Conservation (phyloP, 2,329 filamentous ascomycete species). For the Alternaria sp. region DNA sequence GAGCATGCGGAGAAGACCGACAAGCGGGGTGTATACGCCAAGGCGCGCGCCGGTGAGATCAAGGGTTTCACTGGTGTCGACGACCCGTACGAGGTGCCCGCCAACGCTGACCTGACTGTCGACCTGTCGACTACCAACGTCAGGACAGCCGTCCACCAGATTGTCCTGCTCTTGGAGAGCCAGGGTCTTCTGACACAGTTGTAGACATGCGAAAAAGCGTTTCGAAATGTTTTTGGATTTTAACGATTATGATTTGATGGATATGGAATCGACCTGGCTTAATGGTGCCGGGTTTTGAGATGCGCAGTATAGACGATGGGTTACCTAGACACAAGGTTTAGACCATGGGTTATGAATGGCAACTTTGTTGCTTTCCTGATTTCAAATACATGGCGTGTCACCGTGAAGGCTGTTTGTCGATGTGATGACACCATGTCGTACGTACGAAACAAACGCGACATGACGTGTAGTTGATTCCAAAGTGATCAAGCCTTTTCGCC, state of each 20-base stretch:
- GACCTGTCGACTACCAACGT: slow-evolving; percentile 87
- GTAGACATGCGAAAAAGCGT: slow-evolving; percentile 16
- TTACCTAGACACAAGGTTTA: slow-evolving; percentile 5
- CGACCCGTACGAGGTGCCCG: slow-evolving; percentile 89
- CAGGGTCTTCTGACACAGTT: slow-evolving; percentile 77
- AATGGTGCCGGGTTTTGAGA: background rate
- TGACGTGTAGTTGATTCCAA: background rate
- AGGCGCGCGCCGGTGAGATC: slow-evolving; percentile 86
- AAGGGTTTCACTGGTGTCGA: slow-evolving; percentile 98
- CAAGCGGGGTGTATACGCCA: slow-evolving; percentile 85
- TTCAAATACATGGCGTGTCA: background rate
- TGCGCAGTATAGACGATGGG: slow-evolving; percentile 1
- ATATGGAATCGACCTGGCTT: background rate
- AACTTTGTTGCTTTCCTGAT: background rate
- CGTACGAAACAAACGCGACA: background rate
- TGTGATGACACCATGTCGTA: background rate
- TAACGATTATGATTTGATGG: slow-evolving; percentile 1
- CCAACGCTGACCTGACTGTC: slow-evolving; percentile 82
- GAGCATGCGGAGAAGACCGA: slow-evolving; percentile 96
- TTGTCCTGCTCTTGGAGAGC: slow-evolving; percentile 89
- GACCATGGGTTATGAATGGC: background rate
- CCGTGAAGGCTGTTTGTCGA: background rate
- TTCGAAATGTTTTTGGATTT: background rate
- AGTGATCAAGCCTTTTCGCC: background rate
- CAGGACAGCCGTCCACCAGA: slow-evolving; percentile 94